Base-by-base conservation (phyloP, 345 rosid species). In the Carallia brachiata region DNA sequence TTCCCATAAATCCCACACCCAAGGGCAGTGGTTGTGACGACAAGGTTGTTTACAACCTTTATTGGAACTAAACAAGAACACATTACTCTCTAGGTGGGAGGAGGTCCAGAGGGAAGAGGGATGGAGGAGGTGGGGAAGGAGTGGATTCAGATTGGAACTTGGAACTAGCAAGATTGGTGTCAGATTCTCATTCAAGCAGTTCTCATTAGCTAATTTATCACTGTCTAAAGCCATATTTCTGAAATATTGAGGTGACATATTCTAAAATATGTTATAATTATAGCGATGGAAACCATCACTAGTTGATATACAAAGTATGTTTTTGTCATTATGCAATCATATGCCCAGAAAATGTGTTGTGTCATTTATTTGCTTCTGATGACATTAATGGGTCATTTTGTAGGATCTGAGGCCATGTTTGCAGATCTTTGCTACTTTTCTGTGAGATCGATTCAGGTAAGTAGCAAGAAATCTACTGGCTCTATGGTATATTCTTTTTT, bases 341-440 rank as follows among this genome's bases (percentile, higher is more conserved):
- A 32, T 7, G 18, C 60, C 9, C 13, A 4, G 60, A 55, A 55
- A 55, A 55, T 30, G 31, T 55, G 27, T 55, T 55, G 10, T 23
- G 23, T 55, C 27, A 8, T 55, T 19, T 23, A 23, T 55, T 55
- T 1, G 5, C 23, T 55, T 55, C 15, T 9, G 5, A 23, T 55
- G 60, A 56, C n/a, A 12, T 13, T 56, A 27, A 56, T 4, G 32
- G n/a, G 60, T 23, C 60, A 7, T 56, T 56, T 6, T 86, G 72
- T 80, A 95, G 99, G 99, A 66, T 92, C 99, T 55, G 99, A 95
- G 84, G 99, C 99, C 73, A 90, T 95, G 87, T 95, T 92, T 83
- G 99, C 99, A 70, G 98, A 95, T 86, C 98, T 95, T 80, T 95
- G 99, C 84, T 95, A 95, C 77, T 92, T 95, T 73, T 84, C 98